Evolutionary conservation across 257 asterid species (phyloP), one percentile per base, ranked within the genome.

Genomic region (Jacaranda mimosifolia): DNA sequence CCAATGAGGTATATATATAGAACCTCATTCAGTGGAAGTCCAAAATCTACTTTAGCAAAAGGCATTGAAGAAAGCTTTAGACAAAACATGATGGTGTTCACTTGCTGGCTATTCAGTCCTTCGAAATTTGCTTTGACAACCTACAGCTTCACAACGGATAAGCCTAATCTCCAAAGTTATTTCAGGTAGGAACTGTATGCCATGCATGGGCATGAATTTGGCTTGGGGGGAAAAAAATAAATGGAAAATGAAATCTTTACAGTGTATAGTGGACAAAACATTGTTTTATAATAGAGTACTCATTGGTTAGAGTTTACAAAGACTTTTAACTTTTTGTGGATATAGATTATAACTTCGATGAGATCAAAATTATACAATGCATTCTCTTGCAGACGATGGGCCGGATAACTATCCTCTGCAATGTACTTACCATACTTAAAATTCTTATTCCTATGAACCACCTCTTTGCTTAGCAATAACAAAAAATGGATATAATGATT

Each of bases 1-100:
- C 8, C 92, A 84, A 32, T 87, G 84, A 86, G 15, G 1, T 56
- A 3, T 6, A 13, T 15, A 53, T 46, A 45, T 63, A 40, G 40
- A 35, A 46, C 63, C 13, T 18, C 17, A 48, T 4, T 12, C 42
- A 40, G 13, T 66, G 48, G 67, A 63, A 21, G 32, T 8, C 45
- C 2, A 19, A 7, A 46, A 53, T 43, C 65, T 26, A 26, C 32
- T 26, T 26, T 26, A 26, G 1, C 2, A 2, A 26, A 26, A 64
- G 58, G 19, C 9, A 19, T 56, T 36, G 42, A 65, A 12, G 42
- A 65, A 12, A 39, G 57, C 60, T 21, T 21, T 39, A 57, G 42
- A 35, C 52, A 18, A 10, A 15, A 35, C 36, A 9, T 18, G 48
- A 38, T 49, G 10, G 6, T 9, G 63, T 10, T 60, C 67, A 57